Evolutionary conservation across 73 alveolate genomes (phyloP).

Genomic region (Diophrys sp.): DNA sequence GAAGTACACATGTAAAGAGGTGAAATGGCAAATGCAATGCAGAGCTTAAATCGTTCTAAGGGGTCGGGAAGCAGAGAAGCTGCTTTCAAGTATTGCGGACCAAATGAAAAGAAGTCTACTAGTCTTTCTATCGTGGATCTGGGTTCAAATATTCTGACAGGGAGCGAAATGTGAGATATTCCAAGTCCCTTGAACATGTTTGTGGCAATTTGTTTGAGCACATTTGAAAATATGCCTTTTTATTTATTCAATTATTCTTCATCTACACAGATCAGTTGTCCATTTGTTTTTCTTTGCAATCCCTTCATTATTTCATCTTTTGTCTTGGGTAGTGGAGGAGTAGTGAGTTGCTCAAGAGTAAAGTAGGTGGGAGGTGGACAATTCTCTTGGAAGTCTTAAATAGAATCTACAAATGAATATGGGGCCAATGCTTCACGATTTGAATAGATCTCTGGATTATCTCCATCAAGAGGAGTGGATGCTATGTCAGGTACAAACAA

Average conservation of each 20-base stretch:
- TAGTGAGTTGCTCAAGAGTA: conserved; percentile 10
- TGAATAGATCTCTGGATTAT: conserved; percentile 9
- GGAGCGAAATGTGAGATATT: conserved; percentile 67
- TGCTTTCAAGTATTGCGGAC: conserved; percentile 55
- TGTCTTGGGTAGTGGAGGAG: conserved; percentile 28
- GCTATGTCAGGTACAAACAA: no score
- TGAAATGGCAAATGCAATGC: conserved; percentile 64
- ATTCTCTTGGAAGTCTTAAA: conserved; percentile 1
- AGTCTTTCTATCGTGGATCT: conserved; percentile 72
- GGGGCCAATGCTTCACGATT: conserved; percentile 12
- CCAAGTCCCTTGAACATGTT: conserved; percentile 66
- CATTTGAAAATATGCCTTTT: conserved; percentile 66
- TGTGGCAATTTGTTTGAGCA: conserved; percentile 59
- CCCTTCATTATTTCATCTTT: conserved; percentile 62
- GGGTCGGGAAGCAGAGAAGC: conserved; percentile 63
- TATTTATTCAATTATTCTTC: conserved; percentile 53
- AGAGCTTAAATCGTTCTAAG: conserved; percentile 71
- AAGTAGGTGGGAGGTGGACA: conserved; percentile 59
- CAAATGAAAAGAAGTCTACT: conserved; percentile 70
- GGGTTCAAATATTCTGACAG: conserved; percentile 83
- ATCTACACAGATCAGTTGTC: conserved; percentile 66
- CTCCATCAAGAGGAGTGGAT: conserved; percentile 16
- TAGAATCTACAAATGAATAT: conserved; percentile 22
- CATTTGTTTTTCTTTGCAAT: conserved; percentile 29
- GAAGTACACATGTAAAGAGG: conserved; percentile 67